Conservation (phyloP, 441 rosid species). For the Theobroma grandiflorum region DNA sequence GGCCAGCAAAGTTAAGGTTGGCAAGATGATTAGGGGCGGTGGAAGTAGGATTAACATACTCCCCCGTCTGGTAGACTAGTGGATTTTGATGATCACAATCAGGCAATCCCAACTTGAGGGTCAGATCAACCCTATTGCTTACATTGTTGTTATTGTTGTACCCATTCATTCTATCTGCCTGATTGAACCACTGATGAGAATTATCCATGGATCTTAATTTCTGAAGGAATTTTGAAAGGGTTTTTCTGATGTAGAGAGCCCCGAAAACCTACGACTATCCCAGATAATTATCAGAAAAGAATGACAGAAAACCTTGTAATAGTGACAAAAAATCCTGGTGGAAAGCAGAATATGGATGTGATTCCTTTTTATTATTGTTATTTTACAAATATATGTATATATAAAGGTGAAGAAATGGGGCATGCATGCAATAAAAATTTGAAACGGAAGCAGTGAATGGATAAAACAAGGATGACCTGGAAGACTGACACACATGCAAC, state of each 20-base stretch:
- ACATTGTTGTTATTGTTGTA: not conserved
- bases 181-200: not conserved
- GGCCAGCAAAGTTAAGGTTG: not conserved
- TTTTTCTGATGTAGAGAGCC: not conserved
- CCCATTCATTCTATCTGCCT: not conserved
- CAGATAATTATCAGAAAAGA: not conserved
- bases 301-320: not conserved
- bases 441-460: slow-evolving; percentile 6
- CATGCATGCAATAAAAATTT: not conserved
- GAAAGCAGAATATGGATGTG: not conserved
- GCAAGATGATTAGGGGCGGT: not conserved
- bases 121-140: slow-evolving; percentile 4
- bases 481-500: slow-evolving; percentile 8
- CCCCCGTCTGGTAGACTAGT: not conserved
- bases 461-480: slow-evolving; percentile 21
- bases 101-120: slow-evolving; percentile 20
- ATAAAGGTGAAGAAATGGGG: not conserved
- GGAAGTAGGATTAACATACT: not conserved
- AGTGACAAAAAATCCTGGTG: not conserved
- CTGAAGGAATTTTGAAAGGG: not conserved
- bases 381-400: not conserved
- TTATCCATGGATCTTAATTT: slow-evolving; percentile 12
- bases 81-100: not conserved
- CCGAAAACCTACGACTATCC: not conserved
- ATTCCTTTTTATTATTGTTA: not conserved